These are phyloP conservation scores for Pilatotrama ljubarskyi DNA, from an alignment of 768 basidiomycete species.

Conservation along the genomic window DNA sequence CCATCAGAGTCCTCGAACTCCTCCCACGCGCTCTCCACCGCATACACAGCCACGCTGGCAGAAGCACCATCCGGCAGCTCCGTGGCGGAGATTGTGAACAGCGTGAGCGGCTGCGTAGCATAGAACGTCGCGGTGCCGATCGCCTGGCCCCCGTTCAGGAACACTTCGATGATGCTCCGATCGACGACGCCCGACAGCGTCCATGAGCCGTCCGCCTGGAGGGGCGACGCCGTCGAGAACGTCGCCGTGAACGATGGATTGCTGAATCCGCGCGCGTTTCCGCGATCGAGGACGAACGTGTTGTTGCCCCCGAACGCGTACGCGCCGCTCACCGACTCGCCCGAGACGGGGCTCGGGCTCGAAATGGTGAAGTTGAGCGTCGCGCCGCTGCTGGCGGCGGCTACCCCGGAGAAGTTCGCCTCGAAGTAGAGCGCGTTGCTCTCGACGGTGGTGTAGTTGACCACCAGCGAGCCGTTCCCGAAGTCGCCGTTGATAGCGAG, in stretches of 20 bases:
- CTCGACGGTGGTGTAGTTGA: conserved; percentile 5
- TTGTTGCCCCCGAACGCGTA: conserved; percentile 13
- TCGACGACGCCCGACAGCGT: conserved; percentile 14
- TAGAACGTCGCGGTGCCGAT: conserved; percentile 17
- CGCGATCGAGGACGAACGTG: conserved; percentile 14
- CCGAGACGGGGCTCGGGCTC: conserved; percentile 6
- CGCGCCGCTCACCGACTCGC: conserved; percentile 12
- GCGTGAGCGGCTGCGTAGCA: conserved; percentile 14
- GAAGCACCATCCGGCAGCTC: conserved; percentile 2
- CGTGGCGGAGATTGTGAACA: background rate
- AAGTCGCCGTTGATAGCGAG: conserved; percentile 3
- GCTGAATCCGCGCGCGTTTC: conserved; percentile 4
- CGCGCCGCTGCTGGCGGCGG: background rate
- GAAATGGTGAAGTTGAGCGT: conserved; percentile 11
- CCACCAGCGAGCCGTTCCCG: background rate
- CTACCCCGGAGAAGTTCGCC: conserved; percentile 4
- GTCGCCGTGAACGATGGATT: conserved; percentile 12
- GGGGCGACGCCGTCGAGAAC: conserved; percentile 3
- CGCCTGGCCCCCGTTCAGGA: conserved; percentile 7
- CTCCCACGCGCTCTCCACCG: conserved; percentile 10
- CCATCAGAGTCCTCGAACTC: background rate
- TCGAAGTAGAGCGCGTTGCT: conserved; percentile 15
- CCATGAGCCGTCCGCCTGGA: conserved; percentile 14
- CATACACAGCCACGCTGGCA: conserved; percentile 7
- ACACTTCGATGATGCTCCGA: conserved; percentile 16